These are phyloP conservation scores for Senna tora DNA, from an alignment of 306 rosid genomes.

Conservation along the genomic window DNA sequence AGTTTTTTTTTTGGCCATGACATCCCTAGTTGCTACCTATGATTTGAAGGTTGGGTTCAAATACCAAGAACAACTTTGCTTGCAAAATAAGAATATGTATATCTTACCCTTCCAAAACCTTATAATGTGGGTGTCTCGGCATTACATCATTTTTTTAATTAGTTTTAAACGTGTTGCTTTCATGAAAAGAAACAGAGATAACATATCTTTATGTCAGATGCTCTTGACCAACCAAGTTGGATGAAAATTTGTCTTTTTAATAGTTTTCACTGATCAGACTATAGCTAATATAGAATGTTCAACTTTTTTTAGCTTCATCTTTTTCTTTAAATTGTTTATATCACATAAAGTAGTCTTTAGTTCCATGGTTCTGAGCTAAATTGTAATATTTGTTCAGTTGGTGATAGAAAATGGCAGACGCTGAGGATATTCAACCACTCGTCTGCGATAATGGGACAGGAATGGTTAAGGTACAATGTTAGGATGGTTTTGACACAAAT, in stretches of 20 bases:
- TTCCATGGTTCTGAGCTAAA: conserved; percentile 21
- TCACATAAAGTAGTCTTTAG: background rate
- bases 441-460: conserved; percentile 94
- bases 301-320: no score
- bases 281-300: no score
- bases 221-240: background rate
- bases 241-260: background rate
- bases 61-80: no score
- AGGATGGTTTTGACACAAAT: background rate
- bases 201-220: background rate
- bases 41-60: no score
- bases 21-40: no score
- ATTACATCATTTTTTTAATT: no score
- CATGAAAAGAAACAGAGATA: background rate
- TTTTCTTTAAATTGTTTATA: conserved; percentile 4
- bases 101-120: no score
- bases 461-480: conserved; percentile 75
- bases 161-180: no score
- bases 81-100: no score
- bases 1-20: no score
- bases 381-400: conserved; percentile 36
- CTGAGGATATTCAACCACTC: conserved; percentile 92
- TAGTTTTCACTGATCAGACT: no score
- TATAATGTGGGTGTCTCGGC: no score
- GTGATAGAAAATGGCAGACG: conserved; percentile 68